phyloP scores from a whole-genome alignment of 768 basidiomycete genomes.

The Fibroporia radiculosa region DNA sequence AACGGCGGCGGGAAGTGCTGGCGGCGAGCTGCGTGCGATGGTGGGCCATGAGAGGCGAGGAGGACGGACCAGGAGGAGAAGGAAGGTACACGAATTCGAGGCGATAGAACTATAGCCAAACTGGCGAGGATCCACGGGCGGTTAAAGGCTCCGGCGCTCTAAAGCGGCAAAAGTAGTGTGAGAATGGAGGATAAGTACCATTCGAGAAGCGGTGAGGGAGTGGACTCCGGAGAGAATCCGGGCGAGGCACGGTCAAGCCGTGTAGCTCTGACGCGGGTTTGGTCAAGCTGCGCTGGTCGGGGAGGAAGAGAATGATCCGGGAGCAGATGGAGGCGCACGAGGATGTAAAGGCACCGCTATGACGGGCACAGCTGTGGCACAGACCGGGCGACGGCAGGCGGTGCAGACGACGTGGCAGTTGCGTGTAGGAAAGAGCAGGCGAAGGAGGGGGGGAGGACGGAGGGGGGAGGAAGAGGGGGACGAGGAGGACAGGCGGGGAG shows the following conservation, averaged over 20 bases:
- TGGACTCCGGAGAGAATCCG: constrained; percentile 4
- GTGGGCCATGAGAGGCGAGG: background rate
- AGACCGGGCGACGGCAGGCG: background rate
- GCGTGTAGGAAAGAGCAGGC: too few species aligned
- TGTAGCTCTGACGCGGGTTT: constrained; percentile 2
- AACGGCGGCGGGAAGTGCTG: constrained; percentile 25
- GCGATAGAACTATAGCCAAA: constrained; percentile 6
- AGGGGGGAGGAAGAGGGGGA: background rate
- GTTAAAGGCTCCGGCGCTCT: constrained; percentile 2
- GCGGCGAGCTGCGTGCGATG: constrained; percentile 2
- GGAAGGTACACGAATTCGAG: constrained; percentile 1
- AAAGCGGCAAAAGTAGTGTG: constrained; percentile 1
- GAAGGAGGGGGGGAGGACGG: background rate
- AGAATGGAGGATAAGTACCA: constrained; percentile 3
- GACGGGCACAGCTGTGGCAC: background rate
- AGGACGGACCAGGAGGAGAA: background rate
- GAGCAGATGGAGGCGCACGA: background rate
- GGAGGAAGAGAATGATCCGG: constrained; percentile 2
- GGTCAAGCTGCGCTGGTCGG: background rate
- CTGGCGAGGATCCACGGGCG: constrained; percentile 1
- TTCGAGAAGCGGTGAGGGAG: constrained; percentile 5
- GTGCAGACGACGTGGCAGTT: too few species aligned
- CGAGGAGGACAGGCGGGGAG: background rate
- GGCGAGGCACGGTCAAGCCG: background rate
- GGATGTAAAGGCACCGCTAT: too few species aligned